These are phyloP conservation scores for Lanmaoa pseudosensibilis DNA, from an alignment of 768 basidiomycete genomes.

Conservation along the genomic window DNA sequence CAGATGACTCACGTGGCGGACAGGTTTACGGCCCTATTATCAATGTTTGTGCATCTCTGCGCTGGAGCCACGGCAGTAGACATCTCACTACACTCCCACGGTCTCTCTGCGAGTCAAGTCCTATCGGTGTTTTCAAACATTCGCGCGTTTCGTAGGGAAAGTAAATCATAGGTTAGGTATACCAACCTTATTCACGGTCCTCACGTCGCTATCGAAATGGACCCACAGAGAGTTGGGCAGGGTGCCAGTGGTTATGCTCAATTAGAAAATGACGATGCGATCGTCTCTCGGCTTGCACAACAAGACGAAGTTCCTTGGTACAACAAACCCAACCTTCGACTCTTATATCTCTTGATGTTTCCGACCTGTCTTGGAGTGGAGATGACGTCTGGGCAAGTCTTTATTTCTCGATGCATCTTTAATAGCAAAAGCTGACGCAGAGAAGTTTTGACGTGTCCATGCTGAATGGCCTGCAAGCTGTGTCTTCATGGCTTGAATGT, in stretches of 20 bases:
- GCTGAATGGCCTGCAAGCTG: conserved; percentile 63
- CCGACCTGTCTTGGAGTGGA: conserved; percentile 32
- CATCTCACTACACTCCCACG: not conserved
- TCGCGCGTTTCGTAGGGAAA: too few species aligned
- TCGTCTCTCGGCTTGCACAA: conserved; percentile 13
- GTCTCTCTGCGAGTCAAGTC: not conserved
- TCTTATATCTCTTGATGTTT: conserved; percentile 56
- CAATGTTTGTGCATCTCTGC: not conserved
- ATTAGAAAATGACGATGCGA: not conserved
- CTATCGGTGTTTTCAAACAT: not conserved
- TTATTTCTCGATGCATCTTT: not conserved
- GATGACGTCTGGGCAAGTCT: conserved; percentile 10
- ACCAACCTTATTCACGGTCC: not conserved
- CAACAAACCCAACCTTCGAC: conserved; percentile 53
- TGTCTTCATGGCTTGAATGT: conserved; percentile 58
- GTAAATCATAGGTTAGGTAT: too few species aligned
- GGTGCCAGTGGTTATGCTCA: not conserved
- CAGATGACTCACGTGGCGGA: not conserved
- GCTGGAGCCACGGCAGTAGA: not conserved
- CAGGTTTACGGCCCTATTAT: not conserved
- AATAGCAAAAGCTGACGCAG: not conserved
- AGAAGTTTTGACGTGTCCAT: conserved; percentile 45
- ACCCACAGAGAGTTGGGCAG: not conserved
- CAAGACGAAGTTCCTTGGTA: conserved; percentile 61
- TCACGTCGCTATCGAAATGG: conserved; percentile 4